Evolutionary conservation across 257 asterid species (phyloP).

Genomic region (Solanum chmielewskii): DNA sequence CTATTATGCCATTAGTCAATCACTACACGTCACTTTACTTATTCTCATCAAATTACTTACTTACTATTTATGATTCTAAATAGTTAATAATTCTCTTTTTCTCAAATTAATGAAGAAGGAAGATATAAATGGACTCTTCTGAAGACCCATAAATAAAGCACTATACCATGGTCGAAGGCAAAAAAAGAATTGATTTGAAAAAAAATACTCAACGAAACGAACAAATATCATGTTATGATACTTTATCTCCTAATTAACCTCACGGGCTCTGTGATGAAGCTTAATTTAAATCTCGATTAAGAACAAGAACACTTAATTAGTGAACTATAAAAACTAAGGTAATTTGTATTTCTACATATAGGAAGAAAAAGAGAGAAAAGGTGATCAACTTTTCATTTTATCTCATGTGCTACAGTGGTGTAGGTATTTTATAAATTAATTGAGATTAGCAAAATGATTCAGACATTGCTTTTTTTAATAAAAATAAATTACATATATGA

Average conservation of each 20-base stretch:
- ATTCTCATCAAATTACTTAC: not conserved
- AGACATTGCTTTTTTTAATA: not conserved
- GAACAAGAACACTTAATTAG: not conserved
- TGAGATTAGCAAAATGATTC: not conserved
- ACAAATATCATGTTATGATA: accelerated
- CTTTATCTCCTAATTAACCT: not conserved
- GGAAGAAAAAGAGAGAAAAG: too few species aligned
- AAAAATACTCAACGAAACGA: not conserved
- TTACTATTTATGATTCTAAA: not conserved
- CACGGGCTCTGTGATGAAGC: not conserved
- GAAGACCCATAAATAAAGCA: not conserved
- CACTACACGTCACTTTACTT: not conserved
- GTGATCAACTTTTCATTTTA: not conserved
- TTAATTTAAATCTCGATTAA: not conserved
- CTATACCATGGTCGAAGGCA: not conserved
- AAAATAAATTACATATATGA: not conserved
- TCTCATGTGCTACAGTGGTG: not conserved
- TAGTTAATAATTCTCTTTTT: not conserved
- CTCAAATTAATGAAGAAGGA: not conserved
- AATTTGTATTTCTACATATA: not conserved
- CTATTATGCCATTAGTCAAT: not conserved
- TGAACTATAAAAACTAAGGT: not conserved
- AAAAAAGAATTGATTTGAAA: not conserved
- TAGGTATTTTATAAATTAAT: not conserved
- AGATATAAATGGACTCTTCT: not conserved